phyloP scores from a whole-genome alignment of 805 yeast genomes.

The Zygosaccharomyces bisporus region DNA sequence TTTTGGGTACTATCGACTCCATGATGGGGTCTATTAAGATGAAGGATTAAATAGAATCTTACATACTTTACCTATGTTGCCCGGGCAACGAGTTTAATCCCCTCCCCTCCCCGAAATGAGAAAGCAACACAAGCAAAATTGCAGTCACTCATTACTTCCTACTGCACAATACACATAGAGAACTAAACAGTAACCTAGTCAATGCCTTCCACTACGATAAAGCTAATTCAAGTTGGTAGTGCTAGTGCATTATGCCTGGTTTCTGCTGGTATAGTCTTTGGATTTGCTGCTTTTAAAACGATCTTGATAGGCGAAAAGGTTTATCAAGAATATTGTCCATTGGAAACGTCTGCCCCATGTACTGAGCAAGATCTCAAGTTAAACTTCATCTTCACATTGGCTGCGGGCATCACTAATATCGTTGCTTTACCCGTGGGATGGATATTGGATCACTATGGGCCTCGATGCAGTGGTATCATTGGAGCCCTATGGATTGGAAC shows the following conservation, averaged over 20 bases:
- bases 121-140: background rate
- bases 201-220: slow-evolving; percentile 3
- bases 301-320: slow-evolving; percentile 74
- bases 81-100: too few relatives aligned
- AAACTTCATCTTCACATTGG: slow-evolving; percentile 77
- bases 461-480: slow-evolving; percentile 68
- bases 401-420: slow-evolving; percentile 82
- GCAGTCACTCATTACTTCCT: background rate
- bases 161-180: background rate
- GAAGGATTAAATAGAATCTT: slow-evolving; percentile 1
- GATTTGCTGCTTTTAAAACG: slow-evolving; percentile 92
- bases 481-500: slow-evolving; percentile 59
- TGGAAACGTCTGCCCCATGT: slow-evolving; percentile 42
- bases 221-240: slow-evolving; percentile 54
- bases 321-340: slow-evolving; percentile 57
- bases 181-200: background rate
- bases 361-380: slow-evolving; percentile 76
- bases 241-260: slow-evolving; percentile 83
- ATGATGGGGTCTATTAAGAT: slow-evolving; percentile 14
- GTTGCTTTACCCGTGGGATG: slow-evolving; percentile 80
- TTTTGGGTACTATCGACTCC: slow-evolving; percentile 40
- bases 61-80: slow-evolving; percentile 2
- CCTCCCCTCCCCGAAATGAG: background rate
- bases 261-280: slow-evolving; percentile 92
- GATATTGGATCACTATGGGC: slow-evolving; percentile 75